These are phyloP conservation scores for Fusarium tricinctum DNA, from an alignment of 2,329 filamentous ascomycete species.

Conservation along the genomic window DNA sequence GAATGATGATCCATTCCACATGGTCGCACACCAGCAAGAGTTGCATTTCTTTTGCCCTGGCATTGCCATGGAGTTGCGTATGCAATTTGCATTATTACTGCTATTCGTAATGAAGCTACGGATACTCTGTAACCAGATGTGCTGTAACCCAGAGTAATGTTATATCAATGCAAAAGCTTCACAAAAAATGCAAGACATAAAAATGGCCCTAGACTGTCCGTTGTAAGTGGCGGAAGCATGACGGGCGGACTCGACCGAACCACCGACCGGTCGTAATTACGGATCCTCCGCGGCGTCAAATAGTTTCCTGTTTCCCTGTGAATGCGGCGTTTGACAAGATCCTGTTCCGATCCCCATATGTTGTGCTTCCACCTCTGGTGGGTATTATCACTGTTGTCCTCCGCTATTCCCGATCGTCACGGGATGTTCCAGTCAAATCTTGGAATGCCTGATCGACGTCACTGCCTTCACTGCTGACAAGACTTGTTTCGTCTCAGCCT, in stretches of 20 bases:
- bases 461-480: slow-evolving; percentile 29
- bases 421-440: slow-evolving; percentile 20
- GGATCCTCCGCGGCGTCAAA: slow-evolving; percentile 34
- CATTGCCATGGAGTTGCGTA: slow-evolving; percentile 11
- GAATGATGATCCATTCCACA: slow-evolving; percentile 39
- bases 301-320: slow-evolving; percentile 1
- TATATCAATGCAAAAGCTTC: slow-evolving; percentile 1
- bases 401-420: slow-evolving; percentile 29
- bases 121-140: slow-evolving; percentile 1
- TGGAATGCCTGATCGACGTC: slow-evolving; percentile 30
- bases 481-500: slow-evolving; percentile 37
- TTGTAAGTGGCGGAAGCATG: slow-evolving; percentile 28
- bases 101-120: not conserved
- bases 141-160: not conserved
- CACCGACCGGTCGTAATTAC: slow-evolving; percentile 48
- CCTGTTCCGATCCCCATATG: slow-evolving; percentile 14
- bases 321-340: slow-evolving; percentile 28
- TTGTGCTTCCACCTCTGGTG: not conserved
- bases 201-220: not conserved
- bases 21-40: slow-evolving; percentile 6
- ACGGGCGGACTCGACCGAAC: slow-evolving; percentile 32
- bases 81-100: slow-evolving; percentile 1
- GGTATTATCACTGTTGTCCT: slow-evolving; percentile 27
- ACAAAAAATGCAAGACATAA: not conserved
- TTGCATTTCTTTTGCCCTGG: slow-evolving; percentile 1